Evolutionary conservation across 108 stramenopile genomes (phyloP), one percentile per base, ranked within the genome.

Genomic region (Aurantiochytrium sp.): DNA sequence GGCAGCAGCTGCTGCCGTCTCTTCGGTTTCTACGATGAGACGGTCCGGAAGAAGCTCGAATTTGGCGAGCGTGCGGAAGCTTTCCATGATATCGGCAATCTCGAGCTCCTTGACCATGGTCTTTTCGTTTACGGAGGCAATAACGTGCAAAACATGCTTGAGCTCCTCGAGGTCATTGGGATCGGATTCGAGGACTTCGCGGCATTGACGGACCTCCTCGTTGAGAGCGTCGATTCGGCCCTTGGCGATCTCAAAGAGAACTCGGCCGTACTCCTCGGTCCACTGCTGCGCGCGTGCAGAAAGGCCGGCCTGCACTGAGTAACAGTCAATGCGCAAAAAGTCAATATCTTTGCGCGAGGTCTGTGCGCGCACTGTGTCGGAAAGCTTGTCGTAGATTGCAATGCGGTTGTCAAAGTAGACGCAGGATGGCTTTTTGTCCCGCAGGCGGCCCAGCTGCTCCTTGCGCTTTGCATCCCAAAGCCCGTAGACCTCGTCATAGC

Each of bases 281-380:
- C 94, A 95, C 73, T 91, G 23, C 49, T 87, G 88, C 14, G 94
- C 93, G 69, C 93, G 93, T 14, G 57, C 58, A 19, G 93, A 71
- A 29, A 94, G 90, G 16, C 92, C 94, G 25, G 87, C 28, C 23
- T 93, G 92, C 5, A 95, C 95, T 14, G 60, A 23, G 43, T 89
- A 57, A 87, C 91, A 93, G 90, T 95, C 94, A 10, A 95, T 87
- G 44, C 92, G 92, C n/a, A 95, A 59, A 90, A 95, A 95, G 58
- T 94, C 94, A 10, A 95, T 90, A 87, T 93, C 93, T 60, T 91
- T 91, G 16, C 47, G 44, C 55, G 90, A 89, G 10, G 90, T 87
- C 59, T 91, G 88, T 3, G 49, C 60, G 12, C 90, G 43, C 21
- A 89, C 91, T 6, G 76, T 59, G 59, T 92, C 88, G 35, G 92